phyloP scores from a whole-genome alignment of 2,329 filamentous ascomycete genomes.

The Lecanicillium sp. region DNA sequence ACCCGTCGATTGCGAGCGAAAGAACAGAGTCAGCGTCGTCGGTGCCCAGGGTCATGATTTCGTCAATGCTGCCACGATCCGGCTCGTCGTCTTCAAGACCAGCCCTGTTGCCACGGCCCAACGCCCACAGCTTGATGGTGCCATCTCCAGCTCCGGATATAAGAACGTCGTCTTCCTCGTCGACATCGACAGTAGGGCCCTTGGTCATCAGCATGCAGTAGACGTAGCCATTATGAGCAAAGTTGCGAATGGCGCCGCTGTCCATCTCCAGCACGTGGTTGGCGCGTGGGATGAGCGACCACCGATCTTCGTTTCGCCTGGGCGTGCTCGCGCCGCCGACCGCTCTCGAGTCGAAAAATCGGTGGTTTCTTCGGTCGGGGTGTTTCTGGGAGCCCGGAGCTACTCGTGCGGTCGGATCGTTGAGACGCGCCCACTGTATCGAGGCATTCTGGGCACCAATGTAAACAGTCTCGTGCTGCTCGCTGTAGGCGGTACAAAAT shows the following conservation, averaged over 20 bases:
- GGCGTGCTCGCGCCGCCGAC: slow-evolving; percentile 76
- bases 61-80: slow-evolving; percentile 53
- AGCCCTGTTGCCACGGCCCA: slow-evolving; percentile 28
- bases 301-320: slow-evolving; percentile 55
- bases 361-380: slow-evolving; percentile 69
- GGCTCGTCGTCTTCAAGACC: slow-evolving; percentile 28
- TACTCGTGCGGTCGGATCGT: slow-evolving; percentile 52
- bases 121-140: slow-evolving; percentile 86
- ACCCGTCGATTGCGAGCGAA: slow-evolving; percentile 78
- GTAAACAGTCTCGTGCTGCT: slow-evolving; percentile 73
- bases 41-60: slow-evolving; percentile 58
- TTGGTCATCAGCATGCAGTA: slow-evolving; percentile 89
- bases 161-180: slow-evolving; percentile 69
- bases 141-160: slow-evolving; percentile 92
- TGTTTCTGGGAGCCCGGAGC: slow-evolving; percentile 59
- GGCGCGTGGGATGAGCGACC: slow-evolving; percentile 44
- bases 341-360: slow-evolving; percentile 88
- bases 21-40: slow-evolving; percentile 60
- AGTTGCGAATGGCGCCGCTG: slow-evolving; percentile 71
- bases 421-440: slow-evolving; percentile 84
- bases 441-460: slow-evolving; percentile 90
- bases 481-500: slow-evolving; percentile 88
- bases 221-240: slow-evolving; percentile 91
- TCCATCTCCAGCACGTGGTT: slow-evolving; percentile 68
- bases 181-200: slow-evolving; percentile 58